Evolutionary conservation across 1,139 yeast species (phyloP), one percentile per base, ranked within the genome.

Genomic region (Trichomonascaceae sp.): DNA sequence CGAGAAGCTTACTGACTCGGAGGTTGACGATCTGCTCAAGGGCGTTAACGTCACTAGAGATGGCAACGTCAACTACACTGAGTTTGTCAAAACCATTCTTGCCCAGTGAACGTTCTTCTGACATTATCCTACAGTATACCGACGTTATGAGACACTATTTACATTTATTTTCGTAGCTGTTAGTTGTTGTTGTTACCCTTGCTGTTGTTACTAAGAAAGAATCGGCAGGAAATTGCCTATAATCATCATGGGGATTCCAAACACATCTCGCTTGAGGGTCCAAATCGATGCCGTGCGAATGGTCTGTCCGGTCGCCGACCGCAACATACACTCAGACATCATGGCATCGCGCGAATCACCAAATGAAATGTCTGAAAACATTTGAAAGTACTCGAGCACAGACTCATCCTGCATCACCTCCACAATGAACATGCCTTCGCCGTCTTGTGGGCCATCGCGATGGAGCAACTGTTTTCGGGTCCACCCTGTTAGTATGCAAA

Each of bases 161-260:
- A n/a, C n/a, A n/a, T n/a, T n/a, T n/a, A n/a, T n/a, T n/a, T n/a
- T n/a, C n/a, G n/a, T n/a, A n/a, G n/a, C n/a, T n/a, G n/a, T n/a
- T n/a, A n/a, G n/a, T n/a, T 27, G 6, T 28, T 17, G 27, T 25
- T 31, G 14, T 28, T 32, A 5, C 9, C 16, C 16, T 30, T 5
- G 31, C 29, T 17, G 3, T 29, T 3, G 16, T 18, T 26, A 4
- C 28, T 35, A 43, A 13, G 44, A 39, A 26, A 49, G 33, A 20
- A 49, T 48, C 1, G 96, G 95, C 47, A 87, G 60, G 52, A 87
- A 89, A 50, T 84, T 89, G 17, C 96, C 97, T 28, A 89, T 72
- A 28, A 89, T 79, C 93, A 87, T 87, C 87, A 89, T 79, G 13
- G 97, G 96, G 35, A 85, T 75, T 49, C 85, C 94, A 58, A 85